These are phyloP conservation scores for Hippophae gyantsensis DNA, from an alignment of 306 rosid species.

Conservation along the genomic window DNA sequence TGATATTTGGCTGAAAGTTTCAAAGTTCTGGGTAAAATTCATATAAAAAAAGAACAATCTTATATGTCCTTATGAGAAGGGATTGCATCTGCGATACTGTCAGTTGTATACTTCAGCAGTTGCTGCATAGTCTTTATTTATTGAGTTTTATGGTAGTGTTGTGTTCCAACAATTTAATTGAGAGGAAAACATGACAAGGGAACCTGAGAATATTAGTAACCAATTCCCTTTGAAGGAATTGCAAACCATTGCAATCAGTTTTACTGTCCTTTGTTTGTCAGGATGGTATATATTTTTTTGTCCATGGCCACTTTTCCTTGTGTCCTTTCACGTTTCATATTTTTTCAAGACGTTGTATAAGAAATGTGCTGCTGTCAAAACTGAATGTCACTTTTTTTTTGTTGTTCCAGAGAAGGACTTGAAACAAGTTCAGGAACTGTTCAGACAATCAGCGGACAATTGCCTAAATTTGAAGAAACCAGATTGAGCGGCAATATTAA, in stretches of 20 bases:
- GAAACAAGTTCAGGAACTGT: constrained; percentile 62
- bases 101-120: too few relatives aligned
- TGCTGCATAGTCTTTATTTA: too few relatives aligned
- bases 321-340: neutral
- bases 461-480: constrained; percentile 88
- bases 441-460: constrained; percentile 64
- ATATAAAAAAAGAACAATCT: too few relatives aligned
- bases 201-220: neutral
- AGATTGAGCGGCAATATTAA: constrained; percentile 14
- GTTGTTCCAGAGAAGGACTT: constrained; percentile 64
- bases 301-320: too few relatives aligned
- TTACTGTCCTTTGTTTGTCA: neutral
- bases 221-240: neutral
- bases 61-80: too few relatives aligned
- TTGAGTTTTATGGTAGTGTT: neutral
- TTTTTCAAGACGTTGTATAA: neutral
- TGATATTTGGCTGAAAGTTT: too few relatives aligned
- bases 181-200: neutral
- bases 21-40: too few relatives aligned
- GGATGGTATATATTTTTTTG: neutral
- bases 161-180: neutral
- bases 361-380: neutral
- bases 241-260: neutral
- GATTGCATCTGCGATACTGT: too few relatives aligned
- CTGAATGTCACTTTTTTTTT: constrained; percentile 16